These are phyloP conservation scores for Suillus decipiens DNA, from an alignment of 768 basidiomycete genomes.

Conservation along the genomic window DNA sequence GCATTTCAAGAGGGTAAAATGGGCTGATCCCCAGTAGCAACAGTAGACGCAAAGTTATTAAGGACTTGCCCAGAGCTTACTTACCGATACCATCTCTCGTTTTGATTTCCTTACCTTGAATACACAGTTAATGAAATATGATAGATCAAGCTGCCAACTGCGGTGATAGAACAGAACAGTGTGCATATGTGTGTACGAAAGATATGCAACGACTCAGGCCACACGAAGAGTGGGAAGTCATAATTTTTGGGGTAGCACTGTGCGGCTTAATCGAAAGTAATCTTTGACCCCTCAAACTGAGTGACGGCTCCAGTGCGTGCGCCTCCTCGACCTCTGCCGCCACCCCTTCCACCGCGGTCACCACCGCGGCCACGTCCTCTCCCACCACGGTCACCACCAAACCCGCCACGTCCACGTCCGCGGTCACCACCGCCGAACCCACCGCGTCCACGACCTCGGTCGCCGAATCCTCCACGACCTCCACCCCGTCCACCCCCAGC, in stretches of 20 bases:
- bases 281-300: constrained; percentile 53
- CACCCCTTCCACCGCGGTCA: constrained; percentile 35
- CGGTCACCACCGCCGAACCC: constrained; percentile 40
- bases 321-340: constrained; percentile 41
- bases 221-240: neutral
- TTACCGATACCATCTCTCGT: constrained; percentile 1
- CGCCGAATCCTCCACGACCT: constrained; percentile 28
- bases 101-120: neutral
- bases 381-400: constrained; percentile 47
- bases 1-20: constrained; percentile 47
- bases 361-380: constrained; percentile 42
- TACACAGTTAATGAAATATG: constrained; percentile 1
- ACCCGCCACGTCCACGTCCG: constrained; percentile 50
- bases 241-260: neutral
- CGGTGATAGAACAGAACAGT: constrained; percentile 1
- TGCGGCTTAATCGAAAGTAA: constrained; percentile 39
- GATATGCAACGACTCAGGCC: constrained; percentile 1
- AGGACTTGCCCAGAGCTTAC: neutral
- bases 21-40: constrained; percentile 1
- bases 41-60: neutral
- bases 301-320: constrained; percentile 56
- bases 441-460: constrained; percentile 33
- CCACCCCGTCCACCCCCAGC: constrained; percentile 45
- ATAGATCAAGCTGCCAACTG: neutral
- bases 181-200: constrained; percentile 3